Evolutionary conservation across 768 basidiomycete genomes (phyloP), one percentile per base, ranked within the genome.

Genomic region (Suillus luteus): DNA sequence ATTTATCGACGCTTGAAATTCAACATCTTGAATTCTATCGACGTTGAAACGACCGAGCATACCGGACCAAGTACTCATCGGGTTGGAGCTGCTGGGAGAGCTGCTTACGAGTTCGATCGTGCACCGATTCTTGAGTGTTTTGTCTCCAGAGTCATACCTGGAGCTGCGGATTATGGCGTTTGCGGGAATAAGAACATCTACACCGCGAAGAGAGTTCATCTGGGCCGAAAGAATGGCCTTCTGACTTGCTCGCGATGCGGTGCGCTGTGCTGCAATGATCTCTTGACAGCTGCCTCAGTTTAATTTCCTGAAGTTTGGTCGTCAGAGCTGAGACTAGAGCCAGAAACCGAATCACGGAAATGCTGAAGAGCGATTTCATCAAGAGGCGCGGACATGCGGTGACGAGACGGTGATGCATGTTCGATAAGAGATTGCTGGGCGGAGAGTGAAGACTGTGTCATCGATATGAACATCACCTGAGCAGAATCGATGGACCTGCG

Each of bases 181-280:
- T 6, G 93, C 92, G 2, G 92, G 92, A 2, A 98, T 79, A 10
- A 94, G 77, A 15, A 99, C 86, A 68, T 99, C 96, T 73, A 96
- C 85, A 1, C 96, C 96, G 51, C 93, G 87, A 19, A 90, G 83
- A 90, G 83, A 85, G 71, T 98, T 98, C 4, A 86, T 81, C 68
- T 94, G 92, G 0, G 95, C 87, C 12, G 91, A 91, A 31, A 97
- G 86, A 33, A 96, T 89, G 9, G 90, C 90, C 44, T 91, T 83
- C 71, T 91, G 96, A 65, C 88, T 96, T 1, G 95, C 96, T 12
- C 93, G 84, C 8, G 85, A 88, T 0, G 89, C 92, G 1, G 91
- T 92, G 6, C 96, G 86, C 72, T 98, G 96, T 6, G 95, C 95
- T 14, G 92, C 93, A 62, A 98, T 97, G 70, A 97, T 91, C 68